Evolutionary conservation across 257 asterid genomes (phyloP).

Genomic region (Eustoma russellianum): DNA sequence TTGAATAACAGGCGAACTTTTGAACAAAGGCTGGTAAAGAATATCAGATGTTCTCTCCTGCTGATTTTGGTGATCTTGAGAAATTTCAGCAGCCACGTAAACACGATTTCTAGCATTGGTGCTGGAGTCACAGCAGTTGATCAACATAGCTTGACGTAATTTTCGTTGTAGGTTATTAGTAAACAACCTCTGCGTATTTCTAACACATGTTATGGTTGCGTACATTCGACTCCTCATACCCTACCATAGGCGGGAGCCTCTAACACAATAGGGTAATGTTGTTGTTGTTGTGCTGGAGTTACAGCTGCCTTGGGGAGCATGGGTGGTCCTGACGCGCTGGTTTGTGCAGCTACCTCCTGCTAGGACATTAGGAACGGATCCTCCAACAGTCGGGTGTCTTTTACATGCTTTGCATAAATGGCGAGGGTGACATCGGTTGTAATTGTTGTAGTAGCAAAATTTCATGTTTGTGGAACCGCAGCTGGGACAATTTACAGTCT

Average conservation of each 20-base stretch:
- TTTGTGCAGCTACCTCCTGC: conserved; percentile 65
- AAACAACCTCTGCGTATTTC: too few relatives aligned
- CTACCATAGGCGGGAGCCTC: too few relatives aligned
- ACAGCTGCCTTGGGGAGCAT: conserved; percentile 2
- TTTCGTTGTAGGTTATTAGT: too few relatives aligned
- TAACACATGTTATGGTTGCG: too few relatives aligned
- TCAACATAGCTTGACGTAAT: too few relatives aligned
- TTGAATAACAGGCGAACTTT: conserved; percentile 16
- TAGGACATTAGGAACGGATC: conserved; percentile 65
- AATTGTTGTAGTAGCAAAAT: conserved; percentile 75
- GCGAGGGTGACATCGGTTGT: conserved; percentile 67
- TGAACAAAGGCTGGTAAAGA: conserved; percentile 23
- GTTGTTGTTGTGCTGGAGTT: neutral
- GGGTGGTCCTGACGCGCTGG: conserved; percentile 36
- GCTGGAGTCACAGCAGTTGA: neutral
- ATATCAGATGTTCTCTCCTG: conserved; percentile 18
- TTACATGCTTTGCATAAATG: conserved; percentile 70
- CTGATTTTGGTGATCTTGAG: neutral
- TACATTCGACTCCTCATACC: too few relatives aligned
- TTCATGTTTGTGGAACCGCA: conserved; percentile 51
- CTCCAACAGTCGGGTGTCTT: conserved; percentile 82
- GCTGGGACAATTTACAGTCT: conserved; percentile 55
- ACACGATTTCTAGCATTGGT: neutral
- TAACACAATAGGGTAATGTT: too few relatives aligned
- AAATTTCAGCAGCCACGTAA: neutral